Evolutionary conservation across 2,329 filamentous ascomycete genomes (phyloP), one percentile per base, ranked within the genome.

Genomic region (Pseudopyricularia javanii): DNA sequence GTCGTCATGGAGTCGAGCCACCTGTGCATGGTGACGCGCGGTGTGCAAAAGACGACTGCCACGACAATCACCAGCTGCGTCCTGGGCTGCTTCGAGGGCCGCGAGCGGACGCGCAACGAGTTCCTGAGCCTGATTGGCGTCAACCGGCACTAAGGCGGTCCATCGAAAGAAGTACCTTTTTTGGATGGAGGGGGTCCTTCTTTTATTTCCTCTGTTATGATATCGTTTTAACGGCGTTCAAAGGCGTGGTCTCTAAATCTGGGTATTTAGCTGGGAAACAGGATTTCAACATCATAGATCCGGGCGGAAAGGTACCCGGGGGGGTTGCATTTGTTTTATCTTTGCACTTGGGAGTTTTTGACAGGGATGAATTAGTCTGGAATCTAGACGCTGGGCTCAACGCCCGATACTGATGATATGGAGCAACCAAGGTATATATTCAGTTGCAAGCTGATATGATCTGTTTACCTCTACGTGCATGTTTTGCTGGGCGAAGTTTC

Each of bases 1-100:
- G 93, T 98, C 2, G 91, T 98, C 55, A 95, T 98, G 85, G 93
- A 98, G 65, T 94, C 88, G 14, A 91, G 83, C 63, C 93, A 98
- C 70, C 74, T 97, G 48, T 98, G 93, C 74, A 98, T 97, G 91
- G 90, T 95, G 15, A 97, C 96, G 91, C 82, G 93, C 48, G 93
- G 93, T n/a, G 91, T 98, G 9, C 82, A 96, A 66, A 96, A 98
- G 75, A 90, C 89, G 0, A 80, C 78, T 40, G 84, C 87, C 50
- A 86, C 80, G 17, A 97, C 93, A 7, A 93, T 94, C 35, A 98
- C 93, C 17, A 96, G 90, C 72, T 97, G 91, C 66, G 94, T 98
- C 70, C 79, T 97, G n/a, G 93, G 93, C 37, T 91, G 90, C 62
- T 95, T 98, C 76, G 85, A 95, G 64, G 85, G 84, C 56, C 89